Evolutionary conservation across 2,329 filamentous ascomycete genomes (phyloP), one percentile per base, ranked within the genome.

Genomic region (Colletotrichum cereale): DNA sequence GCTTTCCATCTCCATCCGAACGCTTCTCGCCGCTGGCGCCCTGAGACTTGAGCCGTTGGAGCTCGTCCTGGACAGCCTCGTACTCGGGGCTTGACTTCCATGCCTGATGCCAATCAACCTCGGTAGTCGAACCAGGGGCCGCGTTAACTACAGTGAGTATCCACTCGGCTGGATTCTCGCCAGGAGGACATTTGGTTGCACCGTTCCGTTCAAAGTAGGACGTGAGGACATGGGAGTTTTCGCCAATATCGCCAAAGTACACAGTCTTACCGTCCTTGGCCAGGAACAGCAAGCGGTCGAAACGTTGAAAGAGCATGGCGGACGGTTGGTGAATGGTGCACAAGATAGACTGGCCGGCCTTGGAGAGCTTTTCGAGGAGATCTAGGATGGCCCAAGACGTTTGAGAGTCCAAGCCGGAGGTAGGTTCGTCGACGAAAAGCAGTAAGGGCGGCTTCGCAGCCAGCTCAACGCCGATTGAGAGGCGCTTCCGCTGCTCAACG

Each of bases 391-490:
- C 90, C 91, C 91, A 94, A 0, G 92, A 91, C 1, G 92, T 93
- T 77, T 94, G 91, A 75, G 87, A 90, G 79, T 95, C 92, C 18
- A 94, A 85, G 78, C 92, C 92, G 6, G 91, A 93, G 6, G 92
- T 94, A 2, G 92, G 92, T 76, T 95, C 92, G 75, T 95, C 92
- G 26, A 94, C 85, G 84, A 94, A 95, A 24, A 94, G 86, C 58
- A 94, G 86, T 2, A 94, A 82, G 48, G 91, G 87, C 0, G 92
- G 92, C 77, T 92, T 92, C 1, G 92, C 92, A 26, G 91, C 92
- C 4, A 95, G 83, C 78, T 95, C 92, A 2, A 94, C 92, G 77
- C 91, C 92, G 71, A 94, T 94, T 0, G 92, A 94, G 11, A 94
- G 84, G 74, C 91, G 87, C 58, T 85, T 85, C 11, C 83, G 76